Conservation (phyloP, 2,329 filamentous ascomycete species). For the Diaporthe caulivora region DNA sequence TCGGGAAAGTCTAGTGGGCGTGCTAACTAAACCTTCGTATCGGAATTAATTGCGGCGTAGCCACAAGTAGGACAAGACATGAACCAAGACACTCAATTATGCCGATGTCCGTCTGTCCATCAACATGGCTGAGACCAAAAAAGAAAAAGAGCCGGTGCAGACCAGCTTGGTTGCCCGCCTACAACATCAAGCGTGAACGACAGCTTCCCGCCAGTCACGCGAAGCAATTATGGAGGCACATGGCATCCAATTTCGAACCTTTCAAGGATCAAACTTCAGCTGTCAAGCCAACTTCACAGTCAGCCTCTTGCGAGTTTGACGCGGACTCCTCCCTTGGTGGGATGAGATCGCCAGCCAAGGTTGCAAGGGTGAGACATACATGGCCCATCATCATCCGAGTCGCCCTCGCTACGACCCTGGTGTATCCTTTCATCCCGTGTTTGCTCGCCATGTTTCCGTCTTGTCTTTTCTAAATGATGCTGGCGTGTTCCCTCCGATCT, state of each 20-base stretch:
- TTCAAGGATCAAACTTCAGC: too few relatives aligned
- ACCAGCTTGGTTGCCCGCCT: too few relatives aligned
- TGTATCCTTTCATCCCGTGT: neutral
- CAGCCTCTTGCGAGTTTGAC: neutral
- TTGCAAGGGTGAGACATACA: conserved; percentile 16
- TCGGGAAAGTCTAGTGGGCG: neutral
- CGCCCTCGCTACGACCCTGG: neutral
- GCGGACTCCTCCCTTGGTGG: neutral
- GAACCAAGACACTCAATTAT: conserved; percentile 12
- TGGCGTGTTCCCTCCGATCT: neutral
- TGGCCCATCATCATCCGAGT: too few relatives aligned
- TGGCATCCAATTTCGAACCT: neutral
- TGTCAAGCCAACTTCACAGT: neutral
- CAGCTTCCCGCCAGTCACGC: too few relatives aligned
- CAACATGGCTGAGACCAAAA: conserved; percentile 13
- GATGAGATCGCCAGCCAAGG: neutral
- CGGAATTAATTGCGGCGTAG: neutral
- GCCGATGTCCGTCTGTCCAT: neutral
- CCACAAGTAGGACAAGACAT: neutral
- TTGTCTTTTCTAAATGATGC: neutral
- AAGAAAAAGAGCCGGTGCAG: neutral
- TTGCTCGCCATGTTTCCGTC: neutral
- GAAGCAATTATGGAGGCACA: neutral
- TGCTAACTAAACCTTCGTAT: neutral
- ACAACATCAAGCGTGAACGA: too few relatives aligned